A percentile compares a stretch with the other conserved stretches of the same genome.
These are phyloP conservation scores for Cicer cuneatum DNA, from an alignment of 306 rosid species.

Conservation along the genomic window DNA sequence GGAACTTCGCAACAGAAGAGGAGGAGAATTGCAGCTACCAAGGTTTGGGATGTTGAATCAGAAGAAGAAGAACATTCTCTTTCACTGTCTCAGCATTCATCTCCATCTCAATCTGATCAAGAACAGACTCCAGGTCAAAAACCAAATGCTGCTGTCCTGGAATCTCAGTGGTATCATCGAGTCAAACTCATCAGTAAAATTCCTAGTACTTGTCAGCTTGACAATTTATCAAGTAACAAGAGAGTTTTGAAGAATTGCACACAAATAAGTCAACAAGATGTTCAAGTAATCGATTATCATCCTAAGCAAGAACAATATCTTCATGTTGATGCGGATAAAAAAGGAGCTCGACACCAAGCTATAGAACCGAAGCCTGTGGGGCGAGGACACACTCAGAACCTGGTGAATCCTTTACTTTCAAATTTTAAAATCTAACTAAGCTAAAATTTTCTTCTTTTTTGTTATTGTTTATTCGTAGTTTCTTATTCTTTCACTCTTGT, in stretches of 20 bases:
- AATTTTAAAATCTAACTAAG: neutral
- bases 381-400: conserved; percentile 51
- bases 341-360: conserved; percentile 44
- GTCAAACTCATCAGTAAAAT: conserved; percentile 48
- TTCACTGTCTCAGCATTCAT: conserved; percentile 83
- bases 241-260: conserved; percentile 36
- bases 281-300: conserved; percentile 51
- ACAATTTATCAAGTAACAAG: conserved; percentile 43
- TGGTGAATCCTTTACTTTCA: conserved; percentile 47
- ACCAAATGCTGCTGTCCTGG: conserved; percentile 49
- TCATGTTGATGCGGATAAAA: conserved; percentile 47
- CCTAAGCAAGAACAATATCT: conserved; percentile 50
- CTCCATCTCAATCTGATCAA: conserved; percentile 91
- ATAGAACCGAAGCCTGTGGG: conserved; percentile 39
- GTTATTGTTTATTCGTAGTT: neutral
- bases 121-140: conserved; percentile 66
- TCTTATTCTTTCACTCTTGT: conserved; percentile 8
- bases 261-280: conserved; percentile 53
- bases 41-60: conserved; percentile 71
- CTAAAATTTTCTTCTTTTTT: neutral
- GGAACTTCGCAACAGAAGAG: conserved; percentile 79
- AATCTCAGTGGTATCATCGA: conserved; percentile 61
- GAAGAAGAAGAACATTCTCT: conserved; percentile 98
- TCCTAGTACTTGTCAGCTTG: conserved; percentile 50
- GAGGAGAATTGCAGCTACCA: conserved; percentile 66